Evolutionary conservation across 495 filamentous ascomycete genomes (phyloP).

Genomic region (Penicillium paradoxum): DNA sequence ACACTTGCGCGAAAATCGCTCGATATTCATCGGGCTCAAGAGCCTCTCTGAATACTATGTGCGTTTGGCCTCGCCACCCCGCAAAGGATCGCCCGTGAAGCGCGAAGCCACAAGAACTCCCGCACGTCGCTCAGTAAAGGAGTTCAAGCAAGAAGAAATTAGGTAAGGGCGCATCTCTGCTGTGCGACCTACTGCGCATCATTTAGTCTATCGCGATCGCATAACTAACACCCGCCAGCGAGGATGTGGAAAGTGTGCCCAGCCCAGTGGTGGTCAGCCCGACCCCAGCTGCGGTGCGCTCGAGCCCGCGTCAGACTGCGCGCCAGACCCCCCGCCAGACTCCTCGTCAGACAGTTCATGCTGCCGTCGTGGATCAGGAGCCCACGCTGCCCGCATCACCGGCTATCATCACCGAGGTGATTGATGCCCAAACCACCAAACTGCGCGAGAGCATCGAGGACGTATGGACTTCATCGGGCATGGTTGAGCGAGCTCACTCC

Average conservation of each 20-base stretch:
- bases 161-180: conserved; percentile 31
- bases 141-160: conserved; percentile 37
- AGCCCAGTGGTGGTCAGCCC: background rate
- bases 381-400: conserved; percentile 70
- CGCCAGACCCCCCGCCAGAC: conserved; percentile 18
- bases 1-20: conserved; percentile 61
- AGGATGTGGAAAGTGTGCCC: background rate
- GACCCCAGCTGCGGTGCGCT: background rate
- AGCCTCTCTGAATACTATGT: conserved; percentile 72
- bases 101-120: conserved; percentile 38
- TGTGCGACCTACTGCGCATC: background rate
- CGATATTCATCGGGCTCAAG: conserved; percentile 55
- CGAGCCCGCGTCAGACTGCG: background rate
- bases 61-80: conserved; percentile 48
- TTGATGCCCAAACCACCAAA: conserved; percentile 67
- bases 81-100: conserved; percentile 68
- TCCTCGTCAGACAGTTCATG: conserved; percentile 21
- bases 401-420: conserved; percentile 71
- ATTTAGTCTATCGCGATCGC: background rate
- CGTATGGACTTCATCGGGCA: conserved; percentile 39
- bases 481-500: conserved; percentile 43
- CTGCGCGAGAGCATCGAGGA: conserved; percentile 50
- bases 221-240: background rate
- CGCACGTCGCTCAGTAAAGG: conserved; percentile 22
- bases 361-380: conserved; percentile 9